A percentile compares a stretch with the other conserved stretches of the same genome.
phyloP scores from a whole-genome alignment of 257 asterid species.

The Jacaranda mimosifolia region DNA sequence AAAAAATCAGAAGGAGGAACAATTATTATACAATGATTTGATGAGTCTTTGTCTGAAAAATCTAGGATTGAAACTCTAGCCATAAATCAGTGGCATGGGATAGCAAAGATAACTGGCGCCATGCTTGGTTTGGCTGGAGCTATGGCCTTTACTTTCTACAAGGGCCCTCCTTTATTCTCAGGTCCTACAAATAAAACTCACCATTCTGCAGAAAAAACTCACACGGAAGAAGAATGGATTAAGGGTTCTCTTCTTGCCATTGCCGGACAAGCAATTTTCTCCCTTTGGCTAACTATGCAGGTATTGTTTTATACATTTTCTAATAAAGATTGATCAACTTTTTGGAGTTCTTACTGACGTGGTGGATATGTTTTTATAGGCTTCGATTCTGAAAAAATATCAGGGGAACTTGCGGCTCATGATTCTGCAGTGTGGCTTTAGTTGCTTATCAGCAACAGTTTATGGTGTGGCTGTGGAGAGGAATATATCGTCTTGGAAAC shows the following conservation, averaged over 20 bases:
- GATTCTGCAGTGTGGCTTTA: conserved; percentile 57
- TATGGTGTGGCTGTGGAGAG: conserved; percentile 52
- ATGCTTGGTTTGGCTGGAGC: conserved; percentile 55
- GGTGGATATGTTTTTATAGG: conserved; percentile 30
- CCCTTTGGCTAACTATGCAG: conserved; percentile 75
- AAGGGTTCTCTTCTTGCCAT: conserved; percentile 68
- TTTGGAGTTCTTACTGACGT: background rate
- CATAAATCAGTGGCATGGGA: conserved; percentile 56
- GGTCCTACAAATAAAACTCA: conserved; percentile 26
- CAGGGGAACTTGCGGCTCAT: conserved; percentile 61
- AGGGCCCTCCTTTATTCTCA: conserved; percentile 60
- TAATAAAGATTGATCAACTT: background rate
- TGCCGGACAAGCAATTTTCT: conserved; percentile 50
- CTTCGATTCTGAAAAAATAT: conserved; percentile 51
- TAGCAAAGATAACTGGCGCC: conserved; percentile 64
- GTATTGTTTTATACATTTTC: conserved; percentile 22
- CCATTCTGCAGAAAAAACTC: conserved; percentile 13
- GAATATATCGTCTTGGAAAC: conserved; percentile 56
- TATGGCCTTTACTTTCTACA: conserved; percentile 61
- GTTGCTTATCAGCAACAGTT: conserved; percentile 48
- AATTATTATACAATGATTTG: no score
- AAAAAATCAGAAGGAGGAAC: background rate
- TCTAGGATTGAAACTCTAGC: conserved; percentile 56
- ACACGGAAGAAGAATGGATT: conserved; percentile 58
- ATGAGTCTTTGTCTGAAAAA: background rate